Evolutionary conservation across 495 filamentous ascomycete species (phyloP).

Genomic region (Penicillium chermesinum): DNA sequence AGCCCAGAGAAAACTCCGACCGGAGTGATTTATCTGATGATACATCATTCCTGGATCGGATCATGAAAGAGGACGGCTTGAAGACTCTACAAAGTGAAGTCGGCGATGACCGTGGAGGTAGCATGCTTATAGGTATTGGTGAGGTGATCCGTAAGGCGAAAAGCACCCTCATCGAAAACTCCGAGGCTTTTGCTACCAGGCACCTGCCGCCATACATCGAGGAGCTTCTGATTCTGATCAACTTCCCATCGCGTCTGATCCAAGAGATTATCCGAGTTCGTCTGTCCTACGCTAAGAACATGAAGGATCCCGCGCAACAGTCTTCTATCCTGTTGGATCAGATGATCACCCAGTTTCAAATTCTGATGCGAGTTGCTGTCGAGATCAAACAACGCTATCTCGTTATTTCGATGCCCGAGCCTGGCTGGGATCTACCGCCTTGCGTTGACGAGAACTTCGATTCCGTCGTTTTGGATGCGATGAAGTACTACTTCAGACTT

Average conservation of each 20-base stretch:
- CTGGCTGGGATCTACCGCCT: conserved; percentile 90
- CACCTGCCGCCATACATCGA: conserved; percentile 97
- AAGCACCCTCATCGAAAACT: conserved; percentile 80
- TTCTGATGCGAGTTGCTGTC: conserved; percentile 83
- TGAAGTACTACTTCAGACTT: conserved; percentile 97
- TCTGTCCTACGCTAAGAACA: conserved; percentile 85
- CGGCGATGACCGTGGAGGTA: conserved; percentile 36
- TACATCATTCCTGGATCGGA: conserved; percentile 88
- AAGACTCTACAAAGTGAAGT: conserved; percentile 74
- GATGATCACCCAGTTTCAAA: conserved; percentile 95
- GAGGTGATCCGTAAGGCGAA: conserved; percentile 91
- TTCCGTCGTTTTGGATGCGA: conserved; percentile 85
- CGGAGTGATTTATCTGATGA: conserved; percentile 74
- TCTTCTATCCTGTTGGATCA: conserved; percentile 90
- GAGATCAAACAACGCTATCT: conserved; percentile 87
- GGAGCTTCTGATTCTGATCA: conserved; percentile 90
- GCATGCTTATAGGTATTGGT: conserved; percentile 78
- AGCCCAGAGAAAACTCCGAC: conserved; percentile 40
- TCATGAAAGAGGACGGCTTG: conserved; percentile 95
- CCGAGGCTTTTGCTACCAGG: conserved; percentile 76
- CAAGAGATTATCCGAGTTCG: conserved; percentile 95
- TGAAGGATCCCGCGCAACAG: conserved; percentile 84
- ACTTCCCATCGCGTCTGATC: conserved; percentile 91
- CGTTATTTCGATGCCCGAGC: conserved; percentile 75
- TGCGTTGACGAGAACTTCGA: conserved; percentile 98